Evolutionary conservation across 371 early-diverging fungal species (phyloP).

Genomic region (Mucor circinelloides): DNA sequence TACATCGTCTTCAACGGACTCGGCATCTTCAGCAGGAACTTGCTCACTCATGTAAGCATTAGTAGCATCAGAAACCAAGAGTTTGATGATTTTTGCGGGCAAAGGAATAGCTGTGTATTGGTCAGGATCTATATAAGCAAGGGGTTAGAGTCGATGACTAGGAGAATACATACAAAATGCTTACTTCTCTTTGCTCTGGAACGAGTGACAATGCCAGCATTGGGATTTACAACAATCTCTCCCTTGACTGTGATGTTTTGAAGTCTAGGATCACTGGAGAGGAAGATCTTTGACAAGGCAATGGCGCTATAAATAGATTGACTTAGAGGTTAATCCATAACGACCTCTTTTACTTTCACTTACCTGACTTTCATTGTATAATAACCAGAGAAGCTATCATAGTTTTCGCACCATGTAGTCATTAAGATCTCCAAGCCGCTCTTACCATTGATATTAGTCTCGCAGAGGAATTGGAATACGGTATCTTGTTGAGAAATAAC

Average conservation of each 20-base stretch:
- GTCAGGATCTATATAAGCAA: conserved; percentile 67
- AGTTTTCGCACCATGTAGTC: conserved; percentile 76
- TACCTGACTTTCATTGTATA: conserved; percentile 80
- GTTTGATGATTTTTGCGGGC: conserved; percentile 79
- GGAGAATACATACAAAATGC: neutral
- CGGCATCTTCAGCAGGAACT: conserved; percentile 50
- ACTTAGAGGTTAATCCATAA: neutral
- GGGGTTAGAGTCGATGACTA: neutral
- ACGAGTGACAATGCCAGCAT: conserved; percentile 62
- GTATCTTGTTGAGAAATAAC: conserved; percentile 71
- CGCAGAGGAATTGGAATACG: conserved; percentile 68
- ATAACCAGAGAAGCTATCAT: conserved; percentile 74
- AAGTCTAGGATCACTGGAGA: conserved; percentile 71
- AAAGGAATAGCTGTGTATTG: conserved; percentile 79
- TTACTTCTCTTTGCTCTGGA: conserved; percentile 59
- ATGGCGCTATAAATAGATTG: conserved; percentile 57
- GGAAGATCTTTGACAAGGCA: conserved; percentile 76
- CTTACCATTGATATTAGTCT: conserved; percentile 52
- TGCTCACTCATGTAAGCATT: conserved; percentile 52
- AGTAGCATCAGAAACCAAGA: conserved; percentile 76
- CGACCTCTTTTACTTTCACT: neutral
- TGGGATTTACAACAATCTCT: conserved; percentile 74
- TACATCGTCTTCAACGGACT: conserved; percentile 46
- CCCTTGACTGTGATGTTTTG: conserved; percentile 74
- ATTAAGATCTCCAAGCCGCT: conserved; percentile 74